phyloP scores from a whole-genome alignment of 1,139 yeast genomes.

The Yamadazyma spencermartinsiae region DNA sequence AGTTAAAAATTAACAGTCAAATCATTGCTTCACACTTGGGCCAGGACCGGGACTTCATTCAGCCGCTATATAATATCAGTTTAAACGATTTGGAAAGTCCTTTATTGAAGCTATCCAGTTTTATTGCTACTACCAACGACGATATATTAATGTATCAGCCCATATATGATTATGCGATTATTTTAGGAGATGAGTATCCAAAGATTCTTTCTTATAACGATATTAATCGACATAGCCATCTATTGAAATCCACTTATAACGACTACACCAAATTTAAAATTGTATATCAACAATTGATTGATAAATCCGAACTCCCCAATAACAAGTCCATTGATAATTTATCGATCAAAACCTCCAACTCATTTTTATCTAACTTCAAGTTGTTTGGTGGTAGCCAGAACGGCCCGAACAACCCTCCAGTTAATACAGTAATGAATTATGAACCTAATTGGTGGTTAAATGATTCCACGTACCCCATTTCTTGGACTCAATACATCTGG shows the following conservation, averaged over 20 bases:
- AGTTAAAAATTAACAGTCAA: slow-evolving; percentile 11
- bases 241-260: slow-evolving; percentile 31
- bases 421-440: slow-evolving; percentile 5
- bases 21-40: slow-evolving; percentile 16
- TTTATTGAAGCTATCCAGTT: slow-evolving; percentile 15
- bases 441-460: slow-evolving; percentile 49
- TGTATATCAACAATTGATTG: slow-evolving; percentile 32
- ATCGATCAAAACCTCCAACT: slow-evolving; percentile 24
- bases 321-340: slow-evolving; percentile 23
- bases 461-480: slow-evolving; percentile 48
- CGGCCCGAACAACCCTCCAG: slow-evolving; percentile 4
- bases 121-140: slow-evolving; percentile 66
- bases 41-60: slow-evolving; percentile 24
- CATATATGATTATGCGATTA: slow-evolving; percentile 53
- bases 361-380: slow-evolving; percentile 17
- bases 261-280: slow-evolving; percentile 41
- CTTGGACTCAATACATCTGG: slow-evolving; percentile 69
- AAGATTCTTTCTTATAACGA: slow-evolving; percentile 15
- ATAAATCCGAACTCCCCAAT: slow-evolving; percentile 5
- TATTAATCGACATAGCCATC: slow-evolving; percentile 9
- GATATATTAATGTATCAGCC: slow-evolving; percentile 62
- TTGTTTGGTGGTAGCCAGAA: slow-evolving; percentile 7
- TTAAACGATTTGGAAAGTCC: slow-evolving; percentile 49
- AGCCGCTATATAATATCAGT: slow-evolving; percentile 66
- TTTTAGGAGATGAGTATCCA: slow-evolving; percentile 25